A percentile compares a stretch with the other conserved stretches of the same genome.
Conservation (phyloP, 2,329 filamentous ascomycete genomes). For the Huntiella bhutanensis region DNA sequence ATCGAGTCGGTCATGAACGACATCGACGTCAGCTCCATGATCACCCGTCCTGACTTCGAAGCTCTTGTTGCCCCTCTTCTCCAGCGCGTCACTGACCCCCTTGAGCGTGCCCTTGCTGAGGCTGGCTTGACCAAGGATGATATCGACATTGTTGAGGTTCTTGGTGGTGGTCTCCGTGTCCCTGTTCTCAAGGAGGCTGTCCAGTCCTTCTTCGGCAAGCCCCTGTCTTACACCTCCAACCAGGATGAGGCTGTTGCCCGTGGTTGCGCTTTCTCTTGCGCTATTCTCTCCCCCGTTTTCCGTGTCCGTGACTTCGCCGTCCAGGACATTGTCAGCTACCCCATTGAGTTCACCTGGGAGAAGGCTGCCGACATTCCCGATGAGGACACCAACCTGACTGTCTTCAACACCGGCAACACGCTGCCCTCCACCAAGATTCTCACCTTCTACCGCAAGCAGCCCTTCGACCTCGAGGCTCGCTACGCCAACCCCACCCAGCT, state of each 20-base stretch:
- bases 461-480: slow-evolving; percentile 87
- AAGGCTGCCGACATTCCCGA: slow-evolving; percentile 96
- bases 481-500: slow-evolving; percentile 76
- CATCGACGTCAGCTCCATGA: slow-evolving; percentile 69
- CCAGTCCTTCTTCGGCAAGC: slow-evolving; percentile 79
- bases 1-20: slow-evolving; percentile 99
- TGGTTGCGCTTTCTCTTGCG: slow-evolving; percentile 92
- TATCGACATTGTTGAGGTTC: slow-evolving; percentile 82
- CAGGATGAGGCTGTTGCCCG: slow-evolving; percentile 93
- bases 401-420: slow-evolving; percentile 93
- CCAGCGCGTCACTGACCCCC: slow-evolving; percentile 47
- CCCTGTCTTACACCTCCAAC: slow-evolving; percentile 88
- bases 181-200: slow-evolving; percentile 82
- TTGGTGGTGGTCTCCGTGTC: slow-evolving; percentile 87
- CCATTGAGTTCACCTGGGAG: slow-evolving; percentile 97
- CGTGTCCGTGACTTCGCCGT: slow-evolving; percentile 95
- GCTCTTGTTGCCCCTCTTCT: slow-evolving; percentile 73
- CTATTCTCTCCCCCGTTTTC: slow-evolving; percentile 93
- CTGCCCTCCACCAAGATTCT: slow-evolving; percentile 98
- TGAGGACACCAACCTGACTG: slow-evolving; percentile 89
- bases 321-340: slow-evolving; percentile 94
- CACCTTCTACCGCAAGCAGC: slow-evolving; percentile 96
- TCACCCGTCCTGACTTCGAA: slow-evolving; percentile 91
- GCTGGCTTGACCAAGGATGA: slow-evolving; percentile 81
- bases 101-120: slow-evolving; percentile 87